These are phyloP conservation scores for Naganishia randhawae DNA, from an alignment of 768 basidiomycete genomes.

Conservation along the genomic window DNA sequence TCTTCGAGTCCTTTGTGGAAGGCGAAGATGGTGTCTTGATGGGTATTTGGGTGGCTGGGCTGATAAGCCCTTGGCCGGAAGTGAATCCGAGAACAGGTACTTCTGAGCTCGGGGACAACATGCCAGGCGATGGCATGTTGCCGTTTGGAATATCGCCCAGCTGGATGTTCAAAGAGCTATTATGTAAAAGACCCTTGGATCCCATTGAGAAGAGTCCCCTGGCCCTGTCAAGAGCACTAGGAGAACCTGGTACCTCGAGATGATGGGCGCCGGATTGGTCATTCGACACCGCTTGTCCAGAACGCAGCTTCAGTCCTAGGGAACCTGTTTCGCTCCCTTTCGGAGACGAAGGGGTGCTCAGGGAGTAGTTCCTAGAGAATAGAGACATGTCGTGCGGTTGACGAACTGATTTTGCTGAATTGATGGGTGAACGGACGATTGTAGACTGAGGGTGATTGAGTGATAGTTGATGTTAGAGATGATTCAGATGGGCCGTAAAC, in stretches of 20 bases:
- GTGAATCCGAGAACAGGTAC: constrained; percentile 23
- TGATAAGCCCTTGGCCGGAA: not conserved
- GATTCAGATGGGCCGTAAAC: not conserved
- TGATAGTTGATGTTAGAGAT: not conserved
- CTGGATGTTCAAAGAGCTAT: constrained; percentile 9
- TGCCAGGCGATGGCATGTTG: constrained; percentile 28
- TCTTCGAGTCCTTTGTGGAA: not conserved
- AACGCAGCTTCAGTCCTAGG: not conserved
- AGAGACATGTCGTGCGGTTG: constrained; percentile 32
- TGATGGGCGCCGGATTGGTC: constrained; percentile 13
- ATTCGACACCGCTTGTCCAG: not conserved
- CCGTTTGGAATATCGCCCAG: constrained; percentile 9
- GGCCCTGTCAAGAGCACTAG: constrained; percentile 1
- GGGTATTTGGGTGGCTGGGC: constrained; percentile 16
- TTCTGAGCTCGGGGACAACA: constrained; percentile 22
- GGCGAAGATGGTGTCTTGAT: not conserved
- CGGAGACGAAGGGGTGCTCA: constrained; percentile 31
- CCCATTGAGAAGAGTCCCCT: constrained; percentile 21
- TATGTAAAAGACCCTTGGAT: constrained; percentile 19
- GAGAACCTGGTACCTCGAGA: constrained; percentile 10
- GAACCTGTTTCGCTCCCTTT: constrained; percentile 19
- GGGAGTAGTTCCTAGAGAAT: constrained; percentile 45
- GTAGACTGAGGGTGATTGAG: not conserved
- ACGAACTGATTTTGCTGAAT: not conserved
- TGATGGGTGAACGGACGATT: not conserved